Evolutionary conservation across 768 basidiomycete genomes (phyloP).

Genomic region (Russula abietina): DNA sequence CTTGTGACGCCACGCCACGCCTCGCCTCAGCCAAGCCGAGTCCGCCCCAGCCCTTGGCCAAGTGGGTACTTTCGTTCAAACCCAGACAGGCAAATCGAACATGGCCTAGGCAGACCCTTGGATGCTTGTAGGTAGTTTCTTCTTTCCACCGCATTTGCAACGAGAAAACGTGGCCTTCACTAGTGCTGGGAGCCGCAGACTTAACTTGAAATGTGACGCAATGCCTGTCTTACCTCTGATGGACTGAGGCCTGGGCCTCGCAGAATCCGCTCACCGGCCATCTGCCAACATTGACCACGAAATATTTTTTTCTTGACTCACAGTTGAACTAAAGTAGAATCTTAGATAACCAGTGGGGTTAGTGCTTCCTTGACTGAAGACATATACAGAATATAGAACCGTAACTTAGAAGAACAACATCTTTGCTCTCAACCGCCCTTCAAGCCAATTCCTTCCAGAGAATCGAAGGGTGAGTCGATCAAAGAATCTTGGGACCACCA

Average conservation of each 20-base stretch:
- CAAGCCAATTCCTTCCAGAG: neutral
- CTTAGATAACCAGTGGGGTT: neutral
- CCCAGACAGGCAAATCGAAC: neutral
- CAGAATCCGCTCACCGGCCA: neutral
- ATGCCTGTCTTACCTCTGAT: neutral
- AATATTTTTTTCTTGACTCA: neutral
- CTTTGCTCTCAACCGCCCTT: neutral
- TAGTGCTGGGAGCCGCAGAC: neutral
- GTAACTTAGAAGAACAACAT: neutral
- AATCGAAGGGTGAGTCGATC: neutral
- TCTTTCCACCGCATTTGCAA: neutral
- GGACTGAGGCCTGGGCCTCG: neutral
- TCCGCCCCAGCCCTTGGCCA: constrained; percentile 12
- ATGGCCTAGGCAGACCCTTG: neutral
- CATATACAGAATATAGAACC: neutral
- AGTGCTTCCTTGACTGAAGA: neutral
- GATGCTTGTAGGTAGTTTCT: neutral
- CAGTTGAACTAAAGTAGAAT: neutral
- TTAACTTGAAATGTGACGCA: neutral
- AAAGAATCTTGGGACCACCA: neutral
- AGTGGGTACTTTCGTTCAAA: neutral
- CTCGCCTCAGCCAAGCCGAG: constrained; percentile 9
- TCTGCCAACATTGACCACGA: neutral
- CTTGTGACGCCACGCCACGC: constrained; percentile 5
- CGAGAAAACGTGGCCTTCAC: neutral